Evolutionary conservation across 2,329 filamentous ascomycete genomes (phyloP).

Genomic region (Xylariaceae sp.): DNA sequence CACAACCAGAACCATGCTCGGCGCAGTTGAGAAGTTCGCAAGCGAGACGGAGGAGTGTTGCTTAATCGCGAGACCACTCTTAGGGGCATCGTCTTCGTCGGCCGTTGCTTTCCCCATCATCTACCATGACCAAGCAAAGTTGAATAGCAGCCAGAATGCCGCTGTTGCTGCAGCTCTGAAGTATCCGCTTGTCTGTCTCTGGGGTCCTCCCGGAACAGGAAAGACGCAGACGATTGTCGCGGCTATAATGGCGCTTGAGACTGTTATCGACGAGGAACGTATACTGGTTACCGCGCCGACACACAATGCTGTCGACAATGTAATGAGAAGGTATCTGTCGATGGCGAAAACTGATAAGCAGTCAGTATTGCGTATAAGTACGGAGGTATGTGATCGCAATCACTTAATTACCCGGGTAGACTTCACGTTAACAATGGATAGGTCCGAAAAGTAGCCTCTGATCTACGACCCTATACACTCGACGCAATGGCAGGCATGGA

Average conservation of each 20-base stretch:
- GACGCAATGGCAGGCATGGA: constrained; percentile 10
- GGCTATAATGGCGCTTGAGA: constrained; percentile 6
- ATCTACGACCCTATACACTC: constrained; percentile 8
- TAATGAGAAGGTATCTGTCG: constrained; percentile 7
- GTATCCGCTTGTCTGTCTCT: constrained; percentile 7
- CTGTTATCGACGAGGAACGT: neutral
- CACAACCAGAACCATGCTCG: constrained; percentile 1
- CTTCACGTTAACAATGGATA: neutral
- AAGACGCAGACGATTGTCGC: constrained; percentile 12
- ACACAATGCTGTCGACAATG: constrained; percentile 12
- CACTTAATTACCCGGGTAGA: neutral
- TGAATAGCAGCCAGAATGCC: constrained; percentile 7
- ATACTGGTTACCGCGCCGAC: constrained; percentile 11
- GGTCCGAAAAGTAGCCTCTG: constrained; percentile 2
- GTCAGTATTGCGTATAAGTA: constrained; percentile 5
- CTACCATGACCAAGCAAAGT: neutral
- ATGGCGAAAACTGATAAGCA: neutral
- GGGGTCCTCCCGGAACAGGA: constrained; percentile 9
- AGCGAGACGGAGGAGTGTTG: neutral
- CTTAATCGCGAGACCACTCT: constrained; percentile 6
- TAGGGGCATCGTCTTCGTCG: constrained; percentile 1
- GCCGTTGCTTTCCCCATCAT: neutral
- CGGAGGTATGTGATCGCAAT: constrained; percentile 2
- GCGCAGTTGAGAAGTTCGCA: constrained; percentile 4
- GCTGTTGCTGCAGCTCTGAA: constrained; percentile 8